These are phyloP conservation scores for Rhynchospora breviuscula DNA, from an alignment of 176 grass and related monocot species.

Conservation along the genomic window DNA sequence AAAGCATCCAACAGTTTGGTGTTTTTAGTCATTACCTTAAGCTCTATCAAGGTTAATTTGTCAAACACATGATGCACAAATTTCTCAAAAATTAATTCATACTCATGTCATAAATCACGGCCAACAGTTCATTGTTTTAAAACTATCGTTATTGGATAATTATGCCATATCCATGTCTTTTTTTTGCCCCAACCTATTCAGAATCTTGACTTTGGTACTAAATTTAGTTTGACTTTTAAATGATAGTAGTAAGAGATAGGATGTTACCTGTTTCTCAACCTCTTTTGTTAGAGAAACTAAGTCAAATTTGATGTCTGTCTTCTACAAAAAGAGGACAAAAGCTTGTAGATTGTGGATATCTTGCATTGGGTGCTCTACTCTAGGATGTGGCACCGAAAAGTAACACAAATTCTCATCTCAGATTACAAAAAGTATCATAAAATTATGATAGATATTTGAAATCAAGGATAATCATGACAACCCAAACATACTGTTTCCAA, in stretches of 20 bases:
- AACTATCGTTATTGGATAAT: too few species aligned
- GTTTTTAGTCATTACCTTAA: too few species aligned
- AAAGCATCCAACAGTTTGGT: too few species aligned
- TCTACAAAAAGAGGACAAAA: constrained; percentile 78
- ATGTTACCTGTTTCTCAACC: constrained; percentile 73
- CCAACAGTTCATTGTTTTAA: too few species aligned
- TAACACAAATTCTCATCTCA: constrained; percentile 16
- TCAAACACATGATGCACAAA: too few species aligned
- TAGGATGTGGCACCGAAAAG: constrained; percentile 86
- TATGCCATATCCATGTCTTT: too few species aligned
- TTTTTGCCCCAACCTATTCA: too few species aligned
- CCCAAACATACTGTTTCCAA: background rate
- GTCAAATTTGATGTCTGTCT: constrained; percentile 96
- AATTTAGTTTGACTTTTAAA: background rate
- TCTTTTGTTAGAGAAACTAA: constrained; percentile 85
- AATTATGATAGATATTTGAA: constrained; percentile 10
- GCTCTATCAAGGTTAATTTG: too few species aligned
- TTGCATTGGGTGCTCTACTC: constrained; percentile 74
- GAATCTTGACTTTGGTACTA: too few species aligned
- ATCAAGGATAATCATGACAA: background rate
- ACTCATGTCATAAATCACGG: too few species aligned
- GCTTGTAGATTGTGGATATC: constrained; percentile 90
- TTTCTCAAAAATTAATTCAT: too few species aligned
- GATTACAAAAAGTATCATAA: constrained; percentile 13
- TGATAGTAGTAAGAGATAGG: background rate